These are phyloP conservation scores for Luvunga scandens DNA, from an alignment of 345 rosid species.

Conservation along the genomic window DNA sequence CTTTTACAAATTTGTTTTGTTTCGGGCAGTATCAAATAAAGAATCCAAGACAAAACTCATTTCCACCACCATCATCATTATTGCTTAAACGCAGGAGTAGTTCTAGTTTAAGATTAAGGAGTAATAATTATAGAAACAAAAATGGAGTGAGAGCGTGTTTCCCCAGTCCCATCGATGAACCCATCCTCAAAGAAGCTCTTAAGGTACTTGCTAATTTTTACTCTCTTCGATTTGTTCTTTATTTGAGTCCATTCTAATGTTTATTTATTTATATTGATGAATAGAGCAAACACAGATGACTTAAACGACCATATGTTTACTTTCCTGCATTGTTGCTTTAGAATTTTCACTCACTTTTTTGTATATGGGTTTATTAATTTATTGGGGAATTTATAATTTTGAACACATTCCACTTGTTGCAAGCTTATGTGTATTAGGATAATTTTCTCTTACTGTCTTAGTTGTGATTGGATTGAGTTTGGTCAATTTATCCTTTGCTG, in stretches of 20 bases:
- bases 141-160: conserved; percentile 27
- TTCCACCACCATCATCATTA: background rate
- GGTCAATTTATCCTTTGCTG: background rate
- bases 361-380: too few relatives aligned
- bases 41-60: background rate
- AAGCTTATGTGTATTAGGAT: background rate
- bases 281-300: background rate
- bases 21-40: background rate
- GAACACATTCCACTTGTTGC: too few relatives aligned
- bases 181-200: conserved; percentile 51
- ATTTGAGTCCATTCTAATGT: background rate
- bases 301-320: background rate
- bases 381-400: too few relatives aligned
- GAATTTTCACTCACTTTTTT: background rate
- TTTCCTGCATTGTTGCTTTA: background rate
- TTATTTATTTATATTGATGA: background rate
- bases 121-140: background rate
- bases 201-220: conserved; percentile 27
- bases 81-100: background rate
- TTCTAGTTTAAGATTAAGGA: background rate
- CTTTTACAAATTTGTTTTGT: background rate
- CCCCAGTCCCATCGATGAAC: conserved; percentile 40
- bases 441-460: background rate
- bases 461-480: background rate
- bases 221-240: background rate